Evolutionary conservation across 2,329 filamentous ascomycete genomes (phyloP).

Genomic region (Xenoacremonium recifei): DNA sequence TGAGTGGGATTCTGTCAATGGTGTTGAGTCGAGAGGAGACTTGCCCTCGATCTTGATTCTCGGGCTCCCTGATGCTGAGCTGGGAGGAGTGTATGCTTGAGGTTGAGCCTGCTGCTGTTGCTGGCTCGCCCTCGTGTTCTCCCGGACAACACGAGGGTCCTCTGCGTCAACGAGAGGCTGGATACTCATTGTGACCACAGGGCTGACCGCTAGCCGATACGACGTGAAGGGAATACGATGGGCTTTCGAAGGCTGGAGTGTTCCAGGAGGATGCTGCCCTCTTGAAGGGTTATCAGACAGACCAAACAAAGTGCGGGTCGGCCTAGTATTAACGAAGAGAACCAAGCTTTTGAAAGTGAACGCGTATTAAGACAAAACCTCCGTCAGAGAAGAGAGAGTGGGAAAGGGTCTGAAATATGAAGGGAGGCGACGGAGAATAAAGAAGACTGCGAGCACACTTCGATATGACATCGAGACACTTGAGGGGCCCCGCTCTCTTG

Average conservation of each 20-base stretch:
- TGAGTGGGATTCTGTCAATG: background rate
- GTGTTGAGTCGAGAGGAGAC: conserved; percentile 4
- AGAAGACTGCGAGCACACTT: conserved; percentile 18
- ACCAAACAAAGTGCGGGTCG: conserved; percentile 8
- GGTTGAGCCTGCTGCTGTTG: conserved; percentile 12
- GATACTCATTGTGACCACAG: conserved; percentile 16
- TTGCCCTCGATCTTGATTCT: conserved; percentile 32
- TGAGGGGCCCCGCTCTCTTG: conserved; percentile 31
- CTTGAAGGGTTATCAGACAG: conserved; percentile 22
- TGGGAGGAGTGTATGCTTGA: conserved; percentile 25
- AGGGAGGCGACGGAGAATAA: conserved; percentile 24
- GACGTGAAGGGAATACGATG: conserved; percentile 22
- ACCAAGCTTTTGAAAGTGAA: conserved; percentile 9
- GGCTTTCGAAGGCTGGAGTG: conserved; percentile 23
- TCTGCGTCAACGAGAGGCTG: conserved; percentile 19
- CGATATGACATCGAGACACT: conserved; percentile 21
- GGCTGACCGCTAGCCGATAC: conserved; percentile 7
- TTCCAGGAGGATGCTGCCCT: conserved; percentile 20
- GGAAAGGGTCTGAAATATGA: conserved; percentile 22
- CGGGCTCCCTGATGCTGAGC: conserved; percentile 34
- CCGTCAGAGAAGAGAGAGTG: conserved; percentile 21
- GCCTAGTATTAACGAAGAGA: conserved; percentile 4
- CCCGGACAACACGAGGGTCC: conserved; percentile 5
- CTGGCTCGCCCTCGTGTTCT: conserved; percentile 2
- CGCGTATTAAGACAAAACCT: conserved; percentile 12